phyloP scores from a whole-genome alignment of 345 rosid species.

The Gossypium australe region DNA sequence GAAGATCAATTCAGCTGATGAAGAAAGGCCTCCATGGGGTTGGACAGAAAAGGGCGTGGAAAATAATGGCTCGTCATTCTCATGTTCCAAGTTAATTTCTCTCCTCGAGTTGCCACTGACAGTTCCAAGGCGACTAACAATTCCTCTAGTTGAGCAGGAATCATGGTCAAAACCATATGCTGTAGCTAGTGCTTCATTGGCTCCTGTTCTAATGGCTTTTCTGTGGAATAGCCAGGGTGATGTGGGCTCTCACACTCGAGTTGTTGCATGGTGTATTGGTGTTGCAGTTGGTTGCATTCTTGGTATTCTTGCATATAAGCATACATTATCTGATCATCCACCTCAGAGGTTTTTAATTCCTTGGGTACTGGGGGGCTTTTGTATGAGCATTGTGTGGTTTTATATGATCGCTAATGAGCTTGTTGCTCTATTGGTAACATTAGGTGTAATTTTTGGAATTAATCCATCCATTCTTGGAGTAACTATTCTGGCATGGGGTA shows the following conservation, averaged over 20 bases:
- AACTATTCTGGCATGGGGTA: slow-evolving; percentile 92
- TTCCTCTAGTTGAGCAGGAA: slow-evolving; percentile 65
- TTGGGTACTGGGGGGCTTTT: slow-evolving; percentile 89
- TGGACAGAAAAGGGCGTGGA: slow-evolving; percentile 41
- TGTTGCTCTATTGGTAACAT: slow-evolving; percentile 70
- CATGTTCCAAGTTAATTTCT: slow-evolving; percentile 37
- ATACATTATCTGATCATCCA: slow-evolving; percentile 55
- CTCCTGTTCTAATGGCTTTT: slow-evolving; percentile 59
- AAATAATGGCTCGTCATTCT: slow-evolving; percentile 19
- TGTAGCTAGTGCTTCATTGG: slow-evolving; percentile 64
- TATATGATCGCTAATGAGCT: slow-evolving; percentile 92
- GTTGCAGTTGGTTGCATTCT: slow-evolving; percentile 42
- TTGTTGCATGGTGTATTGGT: slow-evolving; percentile 38
- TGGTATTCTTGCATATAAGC: slow-evolving; percentile 46
- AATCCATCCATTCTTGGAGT: slow-evolving; percentile 80
- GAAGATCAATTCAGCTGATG: slow-evolving; percentile 26
- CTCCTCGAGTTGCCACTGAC: slow-evolving; percentile 65
- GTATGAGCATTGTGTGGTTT: slow-evolving; percentile 92
- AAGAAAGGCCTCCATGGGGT: slow-evolving; percentile 51
- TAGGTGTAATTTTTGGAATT: slow-evolving; percentile 57
- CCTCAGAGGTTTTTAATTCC: slow-evolving; percentile 57
- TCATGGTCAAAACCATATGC: slow-evolving; percentile 77
- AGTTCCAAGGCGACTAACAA: slow-evolving; percentile 66
- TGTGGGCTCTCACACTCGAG: slow-evolving; percentile 26
- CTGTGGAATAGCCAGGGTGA: slow-evolving; percentile 58